Base-by-base conservation (phyloP, 23 red algal genomes). In the Agarophyton chilense region DNA sequence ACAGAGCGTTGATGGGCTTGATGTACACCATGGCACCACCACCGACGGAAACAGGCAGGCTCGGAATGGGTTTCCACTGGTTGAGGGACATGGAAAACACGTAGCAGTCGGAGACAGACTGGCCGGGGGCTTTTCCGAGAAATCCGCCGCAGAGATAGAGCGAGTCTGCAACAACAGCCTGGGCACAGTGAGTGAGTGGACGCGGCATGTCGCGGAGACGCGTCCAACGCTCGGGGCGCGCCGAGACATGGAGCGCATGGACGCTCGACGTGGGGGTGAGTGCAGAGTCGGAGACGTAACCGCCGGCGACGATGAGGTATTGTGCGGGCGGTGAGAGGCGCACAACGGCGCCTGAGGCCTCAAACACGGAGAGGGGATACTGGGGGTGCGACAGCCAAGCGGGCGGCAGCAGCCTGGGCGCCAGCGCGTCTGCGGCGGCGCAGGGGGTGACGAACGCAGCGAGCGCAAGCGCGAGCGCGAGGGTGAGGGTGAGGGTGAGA, bases 141-240 rank as follows among this genome's bases (percentile, higher is more conserved):
- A 83, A 83, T 2, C 79, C 79, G 61, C 79, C 79, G 34, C 79
- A 83, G 49, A 83, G 55, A 18, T 83, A 83, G 7, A 83, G 55
- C 26, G 21, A 1, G 26, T 46, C 26, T 26, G 2, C 31, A 25
- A 83, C 53, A 17, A 47, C 14, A 2, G 56, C 79, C 61, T 83
- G 79, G 0, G 79, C 79, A 24, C 55, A 65, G 53, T 83, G 79
- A 18, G 79, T 83, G 53, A 62, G 55, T 29, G 55, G 19, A 26
- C 55, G 55, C 55, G 79, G 79, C 79, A 83, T 83, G 43, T 42
- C 2, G 4, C 29, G 3, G 17, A 61, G 61, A 4, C 56, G 57
- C 39, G 18, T 47, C 79, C 79, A 83, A 0, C 16, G 19, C 12
- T 33, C 2, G 33, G 28, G 12, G 19, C 4, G 26, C 10, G 10